Conservation (phyloP, 1,284 basidiomycete species). For the Neolentinus lepideus region DNA sequence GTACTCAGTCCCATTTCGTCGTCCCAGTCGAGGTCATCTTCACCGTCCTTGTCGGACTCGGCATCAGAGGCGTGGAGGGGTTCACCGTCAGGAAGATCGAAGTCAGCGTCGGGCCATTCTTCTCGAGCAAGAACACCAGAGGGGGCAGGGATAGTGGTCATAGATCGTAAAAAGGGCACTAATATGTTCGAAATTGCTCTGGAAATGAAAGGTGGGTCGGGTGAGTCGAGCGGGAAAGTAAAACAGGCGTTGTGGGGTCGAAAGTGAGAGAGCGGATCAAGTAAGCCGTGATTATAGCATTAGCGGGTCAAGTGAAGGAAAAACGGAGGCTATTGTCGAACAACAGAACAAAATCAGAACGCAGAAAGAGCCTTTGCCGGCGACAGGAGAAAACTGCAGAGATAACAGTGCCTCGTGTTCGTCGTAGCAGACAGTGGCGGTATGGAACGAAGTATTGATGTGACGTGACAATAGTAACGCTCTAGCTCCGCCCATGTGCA, state of each 20-base stretch:
- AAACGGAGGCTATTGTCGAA: neutral
- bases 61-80: slow-evolving; percentile 48
- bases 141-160: slow-evolving; percentile 56
- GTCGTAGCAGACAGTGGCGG: neutral
- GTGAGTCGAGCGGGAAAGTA: neutral
- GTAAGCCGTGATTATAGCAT: neutral
- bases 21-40: slow-evolving; percentile 62
- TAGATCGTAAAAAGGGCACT: slow-evolving; percentile 19
- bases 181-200: slow-evolving; percentile 9
- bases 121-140: slow-evolving; percentile 47
- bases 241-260: neutral
- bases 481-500: neutral
- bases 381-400: neutral
- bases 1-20: slow-evolving; percentile 60
- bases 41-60: slow-evolving; percentile 57
- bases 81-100: slow-evolving; percentile 70
- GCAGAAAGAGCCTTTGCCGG: neutral
- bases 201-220: slow-evolving; percentile 5
- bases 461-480: neutral
- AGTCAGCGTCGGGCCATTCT: slow-evolving; percentile 80
- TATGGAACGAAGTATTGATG: neutral
- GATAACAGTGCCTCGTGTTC: slow-evolving; percentile 2
- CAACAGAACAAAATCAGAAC: slow-evolving; percentile 2
- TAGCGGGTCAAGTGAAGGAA: neutral
- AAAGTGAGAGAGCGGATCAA: neutral